Base-by-base conservation (phyloP, 2,329 filamentous ascomycete species). In the Chalaropsis thielavioides region DNA sequence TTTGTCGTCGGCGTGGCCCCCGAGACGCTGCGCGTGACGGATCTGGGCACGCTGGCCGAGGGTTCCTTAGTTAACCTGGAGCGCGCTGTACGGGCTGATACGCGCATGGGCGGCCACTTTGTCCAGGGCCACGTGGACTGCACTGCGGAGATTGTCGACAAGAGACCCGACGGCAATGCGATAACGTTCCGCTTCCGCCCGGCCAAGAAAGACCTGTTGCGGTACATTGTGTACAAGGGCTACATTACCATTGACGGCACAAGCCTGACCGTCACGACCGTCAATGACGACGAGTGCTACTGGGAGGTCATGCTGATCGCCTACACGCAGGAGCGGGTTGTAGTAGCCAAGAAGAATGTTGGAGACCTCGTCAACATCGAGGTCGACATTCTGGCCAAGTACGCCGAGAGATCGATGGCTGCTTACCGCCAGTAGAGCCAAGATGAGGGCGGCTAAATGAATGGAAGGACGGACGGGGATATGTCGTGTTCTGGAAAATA, bases 221-320 rank as follows among this genome's bases (percentile, higher is more conserved):
- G 85, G 70, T 97, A 97, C 75, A 82, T 99, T 66, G 90, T 99
- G 19, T 90, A 95, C 79, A 99, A 99, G 80, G 94, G 94, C 61
- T 99, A 91, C 75, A 85, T 99, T 64, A 90, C 92, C 56, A 83
- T 99, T 62, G 94, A 99, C 73, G 94, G 94, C 3, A 92, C 94
- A 27, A 96, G 92, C 73, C 78, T 99, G 79, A 99, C 94, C 0
- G 83, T 99, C 1, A 97, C 92, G 1, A 81, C 83, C 69, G 92
- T 97, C 38, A 78, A 92, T 71, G 92, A 96, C 74, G 81, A 73
- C 3, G 82, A 84, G 69, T 86, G 87, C 51, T 95, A 90, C 74
- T 96, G 87, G 83, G 94, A 97, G 81, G 88, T 99, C 61, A 99
- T 99, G 94, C 80, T 99, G 68, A 96, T 99, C 74, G 83, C 89